A percentile compares a stretch with the other conserved stretches of the same genome.
These are phyloP conservation scores for Mariannaea elegans DNA, from an alignment of 2,329 filamentous ascomycete species.

Conservation along the genomic window DNA sequence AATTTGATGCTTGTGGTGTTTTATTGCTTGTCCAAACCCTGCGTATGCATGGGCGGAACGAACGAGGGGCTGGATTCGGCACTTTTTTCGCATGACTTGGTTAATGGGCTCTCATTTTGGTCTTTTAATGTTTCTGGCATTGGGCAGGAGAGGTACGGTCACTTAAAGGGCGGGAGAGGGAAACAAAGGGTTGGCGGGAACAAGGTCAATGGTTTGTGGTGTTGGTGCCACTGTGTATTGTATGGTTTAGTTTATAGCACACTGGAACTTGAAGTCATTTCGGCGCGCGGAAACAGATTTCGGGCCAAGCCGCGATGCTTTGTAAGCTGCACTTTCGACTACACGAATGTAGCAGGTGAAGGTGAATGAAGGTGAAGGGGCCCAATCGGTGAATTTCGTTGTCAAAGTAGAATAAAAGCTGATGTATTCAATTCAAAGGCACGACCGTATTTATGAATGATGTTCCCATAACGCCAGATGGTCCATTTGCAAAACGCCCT, in stretches of 20 bases:
- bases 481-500: too few species aligned
- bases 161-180: conserved; percentile 18
- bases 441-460: too few species aligned
- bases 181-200: conserved; percentile 14
- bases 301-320: too few species aligned
- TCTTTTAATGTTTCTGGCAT: conserved; percentile 18
- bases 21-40: background rate
- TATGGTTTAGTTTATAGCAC: conserved; percentile 31
- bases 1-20: background rate
- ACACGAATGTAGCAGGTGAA: too few species aligned
- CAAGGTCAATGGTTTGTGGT: conserved; percentile 25
- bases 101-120: background rate
- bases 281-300: background rate
- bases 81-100: background rate
- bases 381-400: too few species aligned
- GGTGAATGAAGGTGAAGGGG: too few species aligned
- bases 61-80: too few species aligned
- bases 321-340: too few species aligned
- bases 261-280: conserved; percentile 26
- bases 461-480: too few species aligned
- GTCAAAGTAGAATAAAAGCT: too few species aligned
- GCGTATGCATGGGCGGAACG: too few species aligned
- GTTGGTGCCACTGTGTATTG: conserved; percentile 36
- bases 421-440: background rate
- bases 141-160: conserved; percentile 21